These are phyloP conservation scores for Thalassiosira sp. DNA, from an alignment of 352 stramenopile species.

Conservation along the genomic window DNA sequence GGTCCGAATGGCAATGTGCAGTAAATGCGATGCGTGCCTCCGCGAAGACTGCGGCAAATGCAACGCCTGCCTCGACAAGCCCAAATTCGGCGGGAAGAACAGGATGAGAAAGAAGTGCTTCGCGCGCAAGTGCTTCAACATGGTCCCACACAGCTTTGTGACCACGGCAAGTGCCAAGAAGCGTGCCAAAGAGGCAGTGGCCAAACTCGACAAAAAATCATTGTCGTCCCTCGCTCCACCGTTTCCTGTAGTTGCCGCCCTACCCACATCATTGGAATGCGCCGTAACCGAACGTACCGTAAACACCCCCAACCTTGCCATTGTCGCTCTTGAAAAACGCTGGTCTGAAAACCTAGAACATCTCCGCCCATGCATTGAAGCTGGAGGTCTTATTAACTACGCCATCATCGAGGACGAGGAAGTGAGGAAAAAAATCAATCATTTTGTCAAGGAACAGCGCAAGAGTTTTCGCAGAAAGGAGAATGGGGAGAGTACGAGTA, in stretches of 20 bases:
- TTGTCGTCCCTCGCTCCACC: no score
- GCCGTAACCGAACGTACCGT: conserved; percentile 4
- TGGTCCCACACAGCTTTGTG: background rate
- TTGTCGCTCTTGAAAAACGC: conserved; percentile 12
- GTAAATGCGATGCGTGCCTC: conserved; percentile 15
- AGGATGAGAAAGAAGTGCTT: conserved; percentile 11
- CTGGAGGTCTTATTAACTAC: conserved; percentile 27
- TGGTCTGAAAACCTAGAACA: conserved; percentile 29
- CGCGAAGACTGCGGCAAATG: conserved; percentile 33
- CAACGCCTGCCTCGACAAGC: conserved; percentile 14
- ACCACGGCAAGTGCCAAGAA: background rate
- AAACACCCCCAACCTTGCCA: conserved; percentile 5
- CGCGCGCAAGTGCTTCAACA: conserved; percentile 13
- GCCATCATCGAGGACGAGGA: conserved; percentile 14
- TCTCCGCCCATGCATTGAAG: conserved; percentile 30
- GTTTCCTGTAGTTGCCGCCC: no score
- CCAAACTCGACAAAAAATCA: background rate
- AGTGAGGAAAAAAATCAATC: conserved; percentile 15
- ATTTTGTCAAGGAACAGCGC: conserved; percentile 25
- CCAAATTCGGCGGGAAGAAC: conserved; percentile 20
- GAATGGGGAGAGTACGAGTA: background rate
- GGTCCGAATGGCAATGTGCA: conserved; percentile 11
- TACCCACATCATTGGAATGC: no score
- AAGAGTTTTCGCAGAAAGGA: background rate
- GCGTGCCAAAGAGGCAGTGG: background rate